Conservation (phyloP, 257 asterid species). For the Nyctanthes arbortristis region DNA sequence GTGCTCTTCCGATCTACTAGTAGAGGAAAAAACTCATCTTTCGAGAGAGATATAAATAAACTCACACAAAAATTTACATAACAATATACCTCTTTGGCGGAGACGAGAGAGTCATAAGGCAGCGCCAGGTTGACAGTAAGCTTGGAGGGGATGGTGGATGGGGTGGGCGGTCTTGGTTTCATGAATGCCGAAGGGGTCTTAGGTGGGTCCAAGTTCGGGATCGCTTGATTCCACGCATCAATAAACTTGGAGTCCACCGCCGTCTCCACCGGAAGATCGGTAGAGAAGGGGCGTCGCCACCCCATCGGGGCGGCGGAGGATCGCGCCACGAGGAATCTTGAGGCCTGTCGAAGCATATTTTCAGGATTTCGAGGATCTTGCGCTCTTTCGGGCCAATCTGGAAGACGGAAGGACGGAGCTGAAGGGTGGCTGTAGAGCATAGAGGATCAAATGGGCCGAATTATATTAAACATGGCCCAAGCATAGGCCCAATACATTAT, state of each 20-base stretch:
- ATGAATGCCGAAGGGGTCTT: conserved; percentile 64
- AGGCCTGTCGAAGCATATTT: conserved; percentile 60
- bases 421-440: background rate
- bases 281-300: conserved; percentile 62
- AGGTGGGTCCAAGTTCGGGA: conserved; percentile 71
- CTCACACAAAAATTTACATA: background rate
- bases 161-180: conserved; percentile 64
- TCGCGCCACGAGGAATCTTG: conserved; percentile 48
- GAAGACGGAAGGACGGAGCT: background rate
- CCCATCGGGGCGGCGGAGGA: conserved; percentile 53
- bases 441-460: conserved; percentile 13
- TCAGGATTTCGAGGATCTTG: conserved; percentile 2
- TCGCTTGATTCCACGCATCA: conserved; percentile 59
- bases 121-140: conserved; percentile 85
- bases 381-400: too few species aligned
- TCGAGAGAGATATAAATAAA: background rate
- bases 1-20: too few species aligned
- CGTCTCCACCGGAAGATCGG: conserved; percentile 53
- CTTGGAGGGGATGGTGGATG: conserved; percentile 68
- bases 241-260: conserved; percentile 53
- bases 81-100: conserved; percentile 59
- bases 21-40: background rate
- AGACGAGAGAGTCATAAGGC: conserved; percentile 58
- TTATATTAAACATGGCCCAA: background rate
- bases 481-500: background rate